Evolutionary conservation across 139 green algal genomes (phyloP), one percentile per base, ranked within the genome.

Genomic region (Eudorina sp.): DNA sequence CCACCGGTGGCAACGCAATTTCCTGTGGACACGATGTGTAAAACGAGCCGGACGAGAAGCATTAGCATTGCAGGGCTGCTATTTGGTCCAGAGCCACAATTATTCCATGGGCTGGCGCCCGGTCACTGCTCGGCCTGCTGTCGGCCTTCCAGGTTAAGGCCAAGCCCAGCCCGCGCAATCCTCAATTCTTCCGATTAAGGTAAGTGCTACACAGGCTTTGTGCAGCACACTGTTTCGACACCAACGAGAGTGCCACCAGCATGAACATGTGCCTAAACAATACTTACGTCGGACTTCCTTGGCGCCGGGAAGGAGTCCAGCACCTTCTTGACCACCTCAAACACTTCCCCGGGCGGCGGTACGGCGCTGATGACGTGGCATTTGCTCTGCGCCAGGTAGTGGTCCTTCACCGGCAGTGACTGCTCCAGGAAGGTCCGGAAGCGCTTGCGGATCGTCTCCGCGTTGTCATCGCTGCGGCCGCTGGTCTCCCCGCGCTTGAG

Each of bases 401-500:
- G 91, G n/a, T 97, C 78, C 40, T 99, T 92, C 2, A 99, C 96
- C 2, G 97, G 97, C 93, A 98, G 91, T 72, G 89, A 96, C 58
- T 94, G 86, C 48, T 97, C 93, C 46, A 97, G 68, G 75, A 99
- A 99, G n/a, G 96, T 97, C 78, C 94, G 92, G 89, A 99, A 99
- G 36, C 98, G 95, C 92, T 99, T 99, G 43, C 90, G 90, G 89
- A 99, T 99, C 46, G 96, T 99, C 60, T 98, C 76, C 53, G 68
- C 79, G 73, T 90, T 86, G 90, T 94, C 70, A 41, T 87, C 96
- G 62, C 95, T 96, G 43, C 96, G 91, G 1, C 96, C 96, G 48
- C 89, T 93, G 75, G 92, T 95, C 81, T 98, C 93, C 29, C 95
- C 92, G 40, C 81, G 81, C 46, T 95, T 93, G 41, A 99, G 91